phyloP scores from a whole-genome alignment of 106 monocot species.

The Dendrobium huoshanense region DNA sequence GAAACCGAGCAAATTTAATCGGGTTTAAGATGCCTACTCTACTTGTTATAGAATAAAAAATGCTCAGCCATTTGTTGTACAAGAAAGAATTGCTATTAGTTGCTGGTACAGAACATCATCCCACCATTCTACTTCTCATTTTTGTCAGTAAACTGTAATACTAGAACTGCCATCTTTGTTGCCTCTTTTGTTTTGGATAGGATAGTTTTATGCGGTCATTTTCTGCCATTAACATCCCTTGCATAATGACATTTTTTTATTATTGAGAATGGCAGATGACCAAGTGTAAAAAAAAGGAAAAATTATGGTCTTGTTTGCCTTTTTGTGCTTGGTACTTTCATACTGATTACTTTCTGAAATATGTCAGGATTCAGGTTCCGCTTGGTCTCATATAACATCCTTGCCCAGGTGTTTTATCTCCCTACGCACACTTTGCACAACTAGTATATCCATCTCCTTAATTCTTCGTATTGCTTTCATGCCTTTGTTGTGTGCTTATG shows the following conservation, averaged over 20 bases:
- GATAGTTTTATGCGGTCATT: not conserved
- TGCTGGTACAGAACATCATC: too few species aligned
- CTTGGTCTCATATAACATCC: constrained; percentile 75
- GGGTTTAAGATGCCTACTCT: not conserved
- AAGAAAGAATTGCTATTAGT: too few species aligned
- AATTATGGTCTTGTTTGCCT: not conserved
- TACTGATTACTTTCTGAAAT: not conserved
- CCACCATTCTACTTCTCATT: not conserved
- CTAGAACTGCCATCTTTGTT: not conserved
- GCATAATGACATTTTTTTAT: not conserved
- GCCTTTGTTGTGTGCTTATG: not conserved
- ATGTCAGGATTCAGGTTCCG: constrained; percentile 53
- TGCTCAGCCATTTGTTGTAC: too few species aligned
- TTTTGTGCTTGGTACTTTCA: not conserved
- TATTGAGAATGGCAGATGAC: not conserved
- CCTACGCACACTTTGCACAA: not conserved
- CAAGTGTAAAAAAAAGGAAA: not conserved
- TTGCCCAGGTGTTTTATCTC: constrained; percentile 62
- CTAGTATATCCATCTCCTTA: not conserved
- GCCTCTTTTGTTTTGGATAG: not conserved
- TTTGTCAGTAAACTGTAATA: not conserved
- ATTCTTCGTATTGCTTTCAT: not conserved
- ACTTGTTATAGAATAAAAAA: not conserved
- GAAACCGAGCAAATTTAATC: not conserved
- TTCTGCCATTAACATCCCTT: not conserved